Evolutionary conservation across 768 basidiomycete species (phyloP), one percentile per base, ranked within the genome.

Genomic region (Lactifluus echinatus): DNA sequence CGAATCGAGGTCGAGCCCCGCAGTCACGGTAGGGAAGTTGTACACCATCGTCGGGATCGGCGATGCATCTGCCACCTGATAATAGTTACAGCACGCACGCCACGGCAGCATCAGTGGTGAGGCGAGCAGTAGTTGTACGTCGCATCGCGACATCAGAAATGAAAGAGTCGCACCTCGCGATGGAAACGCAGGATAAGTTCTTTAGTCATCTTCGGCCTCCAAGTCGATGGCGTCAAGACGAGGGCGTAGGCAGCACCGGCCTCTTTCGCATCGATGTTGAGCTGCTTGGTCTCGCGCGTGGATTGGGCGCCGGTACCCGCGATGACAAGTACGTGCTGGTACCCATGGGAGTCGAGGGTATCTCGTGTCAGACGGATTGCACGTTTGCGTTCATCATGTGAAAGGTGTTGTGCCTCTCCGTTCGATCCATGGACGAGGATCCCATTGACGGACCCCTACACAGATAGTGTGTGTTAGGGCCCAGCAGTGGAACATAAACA

Each of bases 281-380:
- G 76, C 66, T 76, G 70, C 70, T 80, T 78, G 33, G 89, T 91
- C 68, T 90, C 88, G 17, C 83, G 76, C 0, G 88, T 84, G 2
- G 87, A 89, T 59, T 83, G 87, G 1, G 85, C 86, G 1, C 92
- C 92, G 4, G 89, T 91, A 1, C 92, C 92, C 5, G 87, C 91
- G 57, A 93, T 82, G 42, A 93, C 77, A 14, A 85, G 69, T 39
- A 83, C 78, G 39, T 85, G 72, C 47, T 77, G 68, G 69, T 86
- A 87, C 2, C 87, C 86, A 59, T 84, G 81, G 52, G 79, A 75
- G 67, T 92, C 81, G 11, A 93, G 76, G 1, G 87, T 89, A 52
- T 81, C 69, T 23, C 89, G 78, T 1, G 87, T 86, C 39, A 86
- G 67, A 19, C 70, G 66, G 63, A 91, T 87, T 10, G 80, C 77